These are phyloP conservation scores for Naganishia kalamii DNA, from an alignment of 768 basidiomycete genomes.

Conservation along the genomic window DNA sequence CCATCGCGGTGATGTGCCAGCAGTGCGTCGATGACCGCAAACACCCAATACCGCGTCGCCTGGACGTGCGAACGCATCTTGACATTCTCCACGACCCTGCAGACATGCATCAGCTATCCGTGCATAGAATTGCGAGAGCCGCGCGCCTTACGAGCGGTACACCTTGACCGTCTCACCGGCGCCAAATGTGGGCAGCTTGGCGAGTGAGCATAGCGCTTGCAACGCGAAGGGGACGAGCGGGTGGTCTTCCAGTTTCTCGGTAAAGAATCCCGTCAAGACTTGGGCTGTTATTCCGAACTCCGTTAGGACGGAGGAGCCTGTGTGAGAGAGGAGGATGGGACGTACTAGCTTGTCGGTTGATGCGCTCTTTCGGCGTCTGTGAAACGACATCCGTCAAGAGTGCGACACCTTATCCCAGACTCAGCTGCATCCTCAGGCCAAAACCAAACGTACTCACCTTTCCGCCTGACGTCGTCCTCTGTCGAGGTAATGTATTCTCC, in stretches of 20 bases:
- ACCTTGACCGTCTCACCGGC: slow-evolving; percentile 61
- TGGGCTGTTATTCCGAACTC: too few species aligned
- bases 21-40: slow-evolving; percentile 70
- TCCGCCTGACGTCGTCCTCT: slow-evolving; percentile 67
- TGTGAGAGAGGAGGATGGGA: neutral
- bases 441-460: slow-evolving; percentile 54
- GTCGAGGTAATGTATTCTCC: slow-evolving; percentile 84
- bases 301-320: neutral
- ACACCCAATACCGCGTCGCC: slow-evolving; percentile 71
- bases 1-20: slow-evolving; percentile 61
- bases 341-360: slow-evolving; percentile 79
- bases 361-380: slow-evolving; percentile 56
- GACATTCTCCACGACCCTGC: slow-evolving; percentile 68
- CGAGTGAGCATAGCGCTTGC: slow-evolving; percentile 65
- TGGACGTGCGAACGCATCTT: slow-evolving; percentile 77
- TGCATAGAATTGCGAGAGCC: neutral
- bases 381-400: slow-evolving; percentile 68
- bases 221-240: slow-evolving; percentile 78
- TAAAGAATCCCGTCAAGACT: slow-evolving; percentile 75
- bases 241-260: slow-evolving; percentile 76
- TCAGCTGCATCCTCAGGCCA: too few species aligned
- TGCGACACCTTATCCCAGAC: slow-evolving; percentile 89
- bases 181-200: slow-evolving; percentile 59
- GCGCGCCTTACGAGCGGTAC: slow-evolving; percentile 55
- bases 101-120: slow-evolving; percentile 6